phyloP scores from a whole-genome alignment of 1,284 basidiomycete species.

The Leccinum colubrinum region DNA sequence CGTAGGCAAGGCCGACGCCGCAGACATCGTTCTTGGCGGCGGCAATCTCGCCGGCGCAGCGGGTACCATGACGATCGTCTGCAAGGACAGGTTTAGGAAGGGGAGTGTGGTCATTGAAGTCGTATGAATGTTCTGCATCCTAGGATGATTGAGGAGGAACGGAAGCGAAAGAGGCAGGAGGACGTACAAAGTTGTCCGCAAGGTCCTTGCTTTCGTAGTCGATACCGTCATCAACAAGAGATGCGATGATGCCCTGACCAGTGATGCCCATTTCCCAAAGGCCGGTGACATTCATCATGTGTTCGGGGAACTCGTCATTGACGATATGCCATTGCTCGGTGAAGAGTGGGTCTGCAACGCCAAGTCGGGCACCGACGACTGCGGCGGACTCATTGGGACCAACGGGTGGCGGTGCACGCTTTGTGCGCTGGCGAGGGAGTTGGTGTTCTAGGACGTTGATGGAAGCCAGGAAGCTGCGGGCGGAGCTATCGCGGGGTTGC shows the following conservation, averaged over 20 bases:
- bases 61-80: conserved; percentile 97
- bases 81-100: conserved; percentile 86
- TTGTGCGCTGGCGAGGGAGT: conserved; percentile 59
- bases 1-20: conserved; percentile 93
- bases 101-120: conserved; percentile 93
- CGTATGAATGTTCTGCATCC: conserved; percentile 90
- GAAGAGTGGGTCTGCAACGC: conserved; percentile 88
- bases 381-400: conserved; percentile 36
- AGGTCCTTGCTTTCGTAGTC: conserved; percentile 91
- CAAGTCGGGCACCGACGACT: conserved; percentile 60
- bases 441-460: conserved; percentile 60
- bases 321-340: conserved; percentile 91
- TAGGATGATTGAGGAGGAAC: conserved; percentile 33
- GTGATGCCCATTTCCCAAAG: conserved; percentile 87
- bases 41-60: conserved; percentile 98
- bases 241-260: conserved; percentile 85
- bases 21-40: conserved; percentile 95
- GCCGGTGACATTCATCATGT: conserved; percentile 85
- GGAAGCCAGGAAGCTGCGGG: conserved; percentile 47
- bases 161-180: neutral
- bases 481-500: conserved; percentile 27
- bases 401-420: conserved; percentile 66
- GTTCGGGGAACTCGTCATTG: conserved; percentile 70
- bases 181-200: conserved; percentile 86
- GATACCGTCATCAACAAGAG: conserved; percentile 94